Evolutionary conservation across 257 asterid species (phyloP).

Genomic region (Penstemon davidsonii): DNA sequence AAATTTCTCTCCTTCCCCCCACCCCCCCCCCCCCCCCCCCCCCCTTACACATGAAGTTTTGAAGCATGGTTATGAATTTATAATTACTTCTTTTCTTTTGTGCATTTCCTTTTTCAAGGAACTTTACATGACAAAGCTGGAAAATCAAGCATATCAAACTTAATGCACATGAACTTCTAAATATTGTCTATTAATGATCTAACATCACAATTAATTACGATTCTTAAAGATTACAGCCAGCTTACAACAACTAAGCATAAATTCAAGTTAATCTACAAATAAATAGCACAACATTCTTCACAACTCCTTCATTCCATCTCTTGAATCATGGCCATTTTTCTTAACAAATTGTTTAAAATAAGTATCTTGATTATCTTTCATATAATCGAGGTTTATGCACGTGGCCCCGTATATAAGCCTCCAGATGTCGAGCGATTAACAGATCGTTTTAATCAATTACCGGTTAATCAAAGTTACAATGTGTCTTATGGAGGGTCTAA

Average conservation of each 20-base stretch:
- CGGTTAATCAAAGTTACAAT: constrained; percentile 46
- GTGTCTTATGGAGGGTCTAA: constrained; percentile 62
- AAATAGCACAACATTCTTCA: constrained; percentile 28
- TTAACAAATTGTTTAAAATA: constrained; percentile 19
- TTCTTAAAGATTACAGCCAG: constrained; percentile 49
- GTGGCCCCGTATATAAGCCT: constrained; percentile 64
- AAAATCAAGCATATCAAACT: constrained; percentile 43
- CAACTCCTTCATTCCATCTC: constrained; percentile 20
- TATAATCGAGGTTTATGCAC: constrained; percentile 36
- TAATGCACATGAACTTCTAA: constrained; percentile 49
- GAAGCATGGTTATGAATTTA: too few species aligned
- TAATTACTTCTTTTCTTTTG: too few species aligned
- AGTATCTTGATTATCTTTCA: constrained; percentile 28
- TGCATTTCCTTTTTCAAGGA: too few species aligned
- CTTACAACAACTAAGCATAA: constrained; percentile 80
- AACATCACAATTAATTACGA: constrained; percentile 35
- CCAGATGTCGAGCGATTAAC: constrained; percentile 66
- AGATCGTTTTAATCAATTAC: constrained; percentile 39
- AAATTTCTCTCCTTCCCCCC: too few species aligned
- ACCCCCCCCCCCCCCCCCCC: too few species aligned
- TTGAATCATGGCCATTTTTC: constrained; percentile 39
- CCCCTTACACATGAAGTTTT: too few species aligned
- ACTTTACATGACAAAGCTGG: constrained; percentile 18
- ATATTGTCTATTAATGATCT: constrained; percentile 30
- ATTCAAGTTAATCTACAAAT: constrained; percentile 28